Evolutionary conservation across 176 grass and related monocot species (phyloP).

Genomic region (Oryza coarctata): DNA sequence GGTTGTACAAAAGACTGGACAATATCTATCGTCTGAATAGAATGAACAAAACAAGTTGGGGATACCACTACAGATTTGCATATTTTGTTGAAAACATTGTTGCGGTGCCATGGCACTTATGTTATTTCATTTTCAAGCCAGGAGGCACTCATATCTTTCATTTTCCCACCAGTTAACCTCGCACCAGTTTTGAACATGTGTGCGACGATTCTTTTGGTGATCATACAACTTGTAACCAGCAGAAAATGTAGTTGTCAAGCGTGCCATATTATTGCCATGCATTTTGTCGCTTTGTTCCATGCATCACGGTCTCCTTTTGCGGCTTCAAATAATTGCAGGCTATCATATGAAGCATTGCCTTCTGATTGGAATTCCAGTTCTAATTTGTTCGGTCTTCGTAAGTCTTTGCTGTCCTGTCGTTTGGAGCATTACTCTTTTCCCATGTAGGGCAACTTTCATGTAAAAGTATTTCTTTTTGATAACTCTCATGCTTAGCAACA

Average conservation of each 20-base stretch:
- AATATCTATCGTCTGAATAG: constrained; percentile 12
- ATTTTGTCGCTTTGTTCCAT: constrained; percentile 32
- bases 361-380: constrained; percentile 42
- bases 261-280: constrained; percentile 10
- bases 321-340: constrained; percentile 35
- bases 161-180: constrained; percentile 5
- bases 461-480: not conserved
- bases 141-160: not conserved
- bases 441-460: not conserved
- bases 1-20: not conserved
- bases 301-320: constrained; percentile 30
- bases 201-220: constrained; percentile 44
- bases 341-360: constrained; percentile 30
- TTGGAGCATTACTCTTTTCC: not conserved
- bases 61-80: constrained; percentile 10
- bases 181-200: constrained; percentile 29
- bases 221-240: constrained; percentile 20
- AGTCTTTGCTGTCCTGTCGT: constrained; percentile 9
- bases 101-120: constrained; percentile 25
- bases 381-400: constrained; percentile 23
- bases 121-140: constrained; percentile 40
- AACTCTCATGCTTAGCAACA: not conserved
- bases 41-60: constrained; percentile 3
- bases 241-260: constrained; percentile 29
- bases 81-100: constrained; percentile 9